Evolutionary conservation across 345 rosid genomes (phyloP), one percentile per base, ranked within the genome.

Genomic region (Rubroshorea leprosula): DNA sequence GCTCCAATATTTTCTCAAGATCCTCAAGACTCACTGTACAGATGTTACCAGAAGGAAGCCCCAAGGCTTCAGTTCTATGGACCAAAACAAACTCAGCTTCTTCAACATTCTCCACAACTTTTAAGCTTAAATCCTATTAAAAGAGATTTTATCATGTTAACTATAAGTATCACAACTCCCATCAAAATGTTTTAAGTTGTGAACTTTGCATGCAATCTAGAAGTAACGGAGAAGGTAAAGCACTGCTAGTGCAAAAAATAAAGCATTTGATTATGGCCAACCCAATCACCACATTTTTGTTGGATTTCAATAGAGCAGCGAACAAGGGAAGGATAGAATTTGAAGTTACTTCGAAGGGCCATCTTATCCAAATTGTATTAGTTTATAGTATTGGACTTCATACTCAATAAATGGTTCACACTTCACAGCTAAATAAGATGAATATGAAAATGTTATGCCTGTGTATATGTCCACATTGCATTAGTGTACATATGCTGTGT

Each of bases 41-140:
- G 51, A 74, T 74, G 29, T 63, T 58, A 21, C 89, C 98, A 49
- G 88, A 83, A 61, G 94, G 60, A 62, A 68, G 86, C 51, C 97
- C 96, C 67, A 92, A 31, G 51, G 96, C 99, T 68, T 92, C 94
- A 23, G 97, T 92, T 14, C 97, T 95, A 64, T 86, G 95, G 6
- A 83, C 91, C 78, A 86, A 73, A 69, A 92, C 67, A 76, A 92
- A 92, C 25, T 89, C 96, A 64, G 97, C 99, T 66, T 89, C 90
- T 71, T 77, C 87, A 44, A 77, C 85, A 23, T 74, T 75, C 55
- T 85, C 91, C 64, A 81, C 96, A 62, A 85, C 85, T 59, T 72
- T 63, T 64, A 86, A 74, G 61, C 82, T 87, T 45, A 92, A 77
- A 66, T 94, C 97, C 94, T 92, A 44, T 50, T 47, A 62, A 17